Conservation (phyloP, 2,329 filamentous ascomycete genomes). For the Fusarium brevicatenulatum region DNA sequence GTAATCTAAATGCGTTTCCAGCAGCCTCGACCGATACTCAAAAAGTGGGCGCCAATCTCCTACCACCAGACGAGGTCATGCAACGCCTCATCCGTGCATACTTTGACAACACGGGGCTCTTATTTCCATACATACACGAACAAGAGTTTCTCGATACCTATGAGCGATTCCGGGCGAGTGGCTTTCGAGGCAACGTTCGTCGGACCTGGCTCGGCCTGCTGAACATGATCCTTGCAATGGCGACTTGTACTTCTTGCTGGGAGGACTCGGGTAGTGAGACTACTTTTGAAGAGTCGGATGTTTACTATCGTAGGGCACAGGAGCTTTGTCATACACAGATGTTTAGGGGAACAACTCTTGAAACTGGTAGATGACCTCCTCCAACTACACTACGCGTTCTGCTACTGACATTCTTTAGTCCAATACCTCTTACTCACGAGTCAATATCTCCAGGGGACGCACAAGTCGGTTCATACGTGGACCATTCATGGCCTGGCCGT, state of each 20-base stretch:
- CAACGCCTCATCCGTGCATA: slow-evolving; percentile 36
- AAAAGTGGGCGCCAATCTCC: slow-evolving; percentile 1
- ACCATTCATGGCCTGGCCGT: slow-evolving; percentile 63
- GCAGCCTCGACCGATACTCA: not conserved
- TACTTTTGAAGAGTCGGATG: slow-evolving; percentile 49
- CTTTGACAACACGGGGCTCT: slow-evolving; percentile 43
- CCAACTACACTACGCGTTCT: accelerated
- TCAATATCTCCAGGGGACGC: slow-evolving; percentile 64
- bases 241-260: slow-evolving; percentile 45
- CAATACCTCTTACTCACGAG: slow-evolving; percentile 60
- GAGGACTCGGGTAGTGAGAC: slow-evolving; percentile 34
- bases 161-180: slow-evolving; percentile 14
- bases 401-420: slow-evolving; percentile 41
- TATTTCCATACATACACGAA: slow-evolving; percentile 47
- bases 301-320: slow-evolving; percentile 57
- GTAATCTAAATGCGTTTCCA: not conserved
- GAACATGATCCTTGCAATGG: slow-evolving; percentile 62
- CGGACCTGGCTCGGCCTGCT: slow-evolving; percentile 62
- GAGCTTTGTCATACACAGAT: slow-evolving; percentile 56
- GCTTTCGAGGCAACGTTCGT: slow-evolving; percentile 48
- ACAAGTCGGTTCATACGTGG: slow-evolving; percentile 64
- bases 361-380: slow-evolving; percentile 43
- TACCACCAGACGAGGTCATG: slow-evolving; percentile 37
- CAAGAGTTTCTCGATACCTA: slow-evolving; percentile 41
- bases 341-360: slow-evolving; percentile 54